phyloP scores from a whole-genome alignment of 441 rosid genomes.

The Populus tomentosa region DNA sequence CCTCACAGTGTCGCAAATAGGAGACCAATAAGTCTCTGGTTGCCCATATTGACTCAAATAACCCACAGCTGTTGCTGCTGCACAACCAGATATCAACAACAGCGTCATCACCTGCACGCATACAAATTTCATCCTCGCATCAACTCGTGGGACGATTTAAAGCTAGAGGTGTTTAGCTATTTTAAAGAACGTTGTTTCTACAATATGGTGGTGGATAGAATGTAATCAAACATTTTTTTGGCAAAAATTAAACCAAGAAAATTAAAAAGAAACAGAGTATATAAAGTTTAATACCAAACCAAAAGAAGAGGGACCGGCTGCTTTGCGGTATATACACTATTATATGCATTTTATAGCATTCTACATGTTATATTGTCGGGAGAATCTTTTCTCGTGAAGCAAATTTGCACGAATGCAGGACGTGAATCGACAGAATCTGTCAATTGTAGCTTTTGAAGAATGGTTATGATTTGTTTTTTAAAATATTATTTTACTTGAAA shows the following conservation, averaged over 20 bases:
- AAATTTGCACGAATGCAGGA: not conserved
- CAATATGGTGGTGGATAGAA: not conserved
- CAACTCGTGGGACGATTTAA: not conserved
- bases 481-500: no score
- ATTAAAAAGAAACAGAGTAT: no score
- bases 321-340: no score
- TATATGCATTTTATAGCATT: not conserved
- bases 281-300: no score
- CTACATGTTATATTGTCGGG: not conserved
- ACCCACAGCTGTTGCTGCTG: conserved; percentile 52
- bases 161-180: not conserved
- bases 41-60: conserved; percentile 44
- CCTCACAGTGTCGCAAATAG: conserved; percentile 34
- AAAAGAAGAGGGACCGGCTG: no score
- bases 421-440: no score
- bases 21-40: conserved; percentile 36
- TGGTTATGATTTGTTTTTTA: no score
- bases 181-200: not conserved
- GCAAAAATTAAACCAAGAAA: no score
- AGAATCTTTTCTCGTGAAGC: not conserved
- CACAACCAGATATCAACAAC: conserved; percentile 47
- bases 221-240: not conserved
- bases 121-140: not conserved
- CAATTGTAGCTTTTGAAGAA: no score
- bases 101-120: conserved; percentile 45